Conservation (phyloP, 495 filamentous ascomycete genomes). For the Beverwykella pulmonaria region DNA sequence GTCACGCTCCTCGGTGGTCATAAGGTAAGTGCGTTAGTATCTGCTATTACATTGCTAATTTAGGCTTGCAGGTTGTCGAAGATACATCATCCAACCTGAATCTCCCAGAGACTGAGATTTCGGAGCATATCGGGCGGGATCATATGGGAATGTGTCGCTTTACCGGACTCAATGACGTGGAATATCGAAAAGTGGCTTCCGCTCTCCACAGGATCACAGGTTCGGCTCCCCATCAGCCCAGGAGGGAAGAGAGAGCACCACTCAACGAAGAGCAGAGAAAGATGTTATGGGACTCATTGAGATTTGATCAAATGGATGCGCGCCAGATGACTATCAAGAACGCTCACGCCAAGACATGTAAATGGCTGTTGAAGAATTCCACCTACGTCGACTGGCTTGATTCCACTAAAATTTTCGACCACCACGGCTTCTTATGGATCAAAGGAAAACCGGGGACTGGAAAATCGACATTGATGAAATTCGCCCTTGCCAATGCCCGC, state of each 20-base stretch:
- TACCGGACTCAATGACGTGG: constrained; percentile 40
- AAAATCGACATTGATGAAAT: constrained; percentile 40
- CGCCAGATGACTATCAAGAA: constrained; percentile 47
- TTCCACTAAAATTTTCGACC: neutral
- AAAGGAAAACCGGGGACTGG: constrained; percentile 39
- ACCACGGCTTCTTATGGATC: constrained; percentile 39
- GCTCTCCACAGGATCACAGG: constrained; percentile 30
- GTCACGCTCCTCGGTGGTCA: constrained; percentile 26
- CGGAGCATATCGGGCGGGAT: constrained; percentile 42
- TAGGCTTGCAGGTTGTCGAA: constrained; percentile 43
- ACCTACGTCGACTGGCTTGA: constrained; percentile 24
- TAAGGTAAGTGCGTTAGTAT: constrained; percentile 37
- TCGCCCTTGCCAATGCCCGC: neutral
- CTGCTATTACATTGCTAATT: constrained; percentile 11
- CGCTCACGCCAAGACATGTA: constrained; percentile 43
- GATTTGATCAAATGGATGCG: constrained; percentile 38
- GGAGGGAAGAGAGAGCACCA: too few relatives aligned
- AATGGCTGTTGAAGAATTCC: constrained; percentile 31
- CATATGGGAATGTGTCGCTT: constrained; percentile 53
- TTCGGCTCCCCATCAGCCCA: neutral
- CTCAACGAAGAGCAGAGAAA: neutral
- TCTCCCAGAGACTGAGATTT: constrained; percentile 34
- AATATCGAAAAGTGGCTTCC: constrained; percentile 42
- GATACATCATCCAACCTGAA: constrained; percentile 45
- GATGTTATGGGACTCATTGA: constrained; percentile 20